A percentile compares a stretch with the other conserved stretches of the same genome.
Conservation (phyloP, 495 filamentous ascomycete genomes). For the Aspergillus sclerotioniger region DNA sequence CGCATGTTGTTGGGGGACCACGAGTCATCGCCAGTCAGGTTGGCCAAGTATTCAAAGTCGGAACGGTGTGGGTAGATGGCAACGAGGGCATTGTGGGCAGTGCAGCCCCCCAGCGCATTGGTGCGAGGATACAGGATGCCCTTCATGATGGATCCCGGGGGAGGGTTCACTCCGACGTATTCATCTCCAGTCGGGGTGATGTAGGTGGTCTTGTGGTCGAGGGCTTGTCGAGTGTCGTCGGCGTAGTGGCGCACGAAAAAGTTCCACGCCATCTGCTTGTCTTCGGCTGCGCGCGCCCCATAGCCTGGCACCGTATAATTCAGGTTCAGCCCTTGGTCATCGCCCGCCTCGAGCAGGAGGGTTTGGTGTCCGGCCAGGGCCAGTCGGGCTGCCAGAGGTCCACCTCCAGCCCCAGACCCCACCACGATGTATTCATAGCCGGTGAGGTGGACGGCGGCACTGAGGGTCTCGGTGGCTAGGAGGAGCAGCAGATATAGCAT, state of each 20-base stretch:
- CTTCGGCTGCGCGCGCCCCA: conserved; percentile 36
- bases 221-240: conserved; percentile 36
- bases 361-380: conserved; percentile 59
- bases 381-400: conserved; percentile 59
- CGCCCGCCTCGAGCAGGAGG: conserved; percentile 63
- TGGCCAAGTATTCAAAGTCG: conserved; percentile 49
- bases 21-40: conserved; percentile 41
- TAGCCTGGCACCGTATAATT: conserved; percentile 42
- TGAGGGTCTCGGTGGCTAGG: conserved; percentile 4
- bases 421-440: conserved; percentile 67
- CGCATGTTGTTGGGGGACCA: conserved; percentile 46
- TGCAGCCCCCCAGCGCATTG: conserved; percentile 47
- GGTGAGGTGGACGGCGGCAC: conserved; percentile 28
- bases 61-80: conserved; percentile 37
- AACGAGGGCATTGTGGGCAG: conserved; percentile 48
- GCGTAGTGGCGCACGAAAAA: conserved; percentile 49
- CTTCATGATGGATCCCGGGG: conserved; percentile 35
- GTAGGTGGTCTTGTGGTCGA: conserved; percentile 46
- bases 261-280: conserved; percentile 41
- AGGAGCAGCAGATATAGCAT: neutral
- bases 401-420: conserved; percentile 64
- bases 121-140: conserved; percentile 49
- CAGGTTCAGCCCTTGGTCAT: conserved; percentile 50
- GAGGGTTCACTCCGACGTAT: conserved; percentile 41
- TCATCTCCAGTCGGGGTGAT: conserved; percentile 35